Percentiles rank a stretch among this genome's conserved stretches.
phyloP scores from a whole-genome alignment of 148 eudicot species.

The Diospyros lotus region DNA sequence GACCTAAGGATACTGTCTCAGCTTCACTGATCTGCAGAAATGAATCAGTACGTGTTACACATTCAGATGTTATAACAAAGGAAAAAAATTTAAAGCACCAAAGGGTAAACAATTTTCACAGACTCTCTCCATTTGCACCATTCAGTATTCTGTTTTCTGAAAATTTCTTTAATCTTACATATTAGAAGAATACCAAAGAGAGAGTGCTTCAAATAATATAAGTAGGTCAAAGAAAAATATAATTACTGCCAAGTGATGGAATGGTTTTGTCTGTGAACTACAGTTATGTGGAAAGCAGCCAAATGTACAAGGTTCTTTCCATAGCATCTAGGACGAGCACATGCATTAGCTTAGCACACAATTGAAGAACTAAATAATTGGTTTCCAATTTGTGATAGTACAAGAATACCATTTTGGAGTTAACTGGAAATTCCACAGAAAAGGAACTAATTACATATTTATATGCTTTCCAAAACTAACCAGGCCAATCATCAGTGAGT shows the following conservation, averaged over 20 bases:
- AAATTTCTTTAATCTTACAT: background rate
- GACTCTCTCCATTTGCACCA: background rate
- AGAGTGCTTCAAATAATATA: background rate
- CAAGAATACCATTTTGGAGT: no score
- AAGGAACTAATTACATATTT: no score
- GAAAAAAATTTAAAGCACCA: background rate
- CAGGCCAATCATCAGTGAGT: no score
- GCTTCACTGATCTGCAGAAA: conserved; percentile 54
- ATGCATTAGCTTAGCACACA: no score
- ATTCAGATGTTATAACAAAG: background rate
- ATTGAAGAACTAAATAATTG: no score
- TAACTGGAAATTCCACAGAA: no score
- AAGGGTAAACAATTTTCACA: background rate
- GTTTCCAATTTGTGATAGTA: no score
- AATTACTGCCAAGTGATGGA: background rate
- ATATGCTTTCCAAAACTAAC: no score
- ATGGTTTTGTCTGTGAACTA: background rate
- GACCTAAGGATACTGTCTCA: conserved; percentile 46
- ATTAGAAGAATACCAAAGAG: background rate
- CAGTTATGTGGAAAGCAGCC: background rate
- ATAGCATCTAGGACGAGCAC: no score
- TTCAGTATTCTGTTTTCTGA: background rate
- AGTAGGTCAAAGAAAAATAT: background rate
- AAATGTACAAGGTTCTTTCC: no score
- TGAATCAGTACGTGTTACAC: background rate